Percentiles rank a stretch among this genome's conserved stretches.
Evolutionary conservation across 2,329 filamentous ascomycete genomes (phyloP).

Genomic region (Aotearoamyces nothofagi): DNA sequence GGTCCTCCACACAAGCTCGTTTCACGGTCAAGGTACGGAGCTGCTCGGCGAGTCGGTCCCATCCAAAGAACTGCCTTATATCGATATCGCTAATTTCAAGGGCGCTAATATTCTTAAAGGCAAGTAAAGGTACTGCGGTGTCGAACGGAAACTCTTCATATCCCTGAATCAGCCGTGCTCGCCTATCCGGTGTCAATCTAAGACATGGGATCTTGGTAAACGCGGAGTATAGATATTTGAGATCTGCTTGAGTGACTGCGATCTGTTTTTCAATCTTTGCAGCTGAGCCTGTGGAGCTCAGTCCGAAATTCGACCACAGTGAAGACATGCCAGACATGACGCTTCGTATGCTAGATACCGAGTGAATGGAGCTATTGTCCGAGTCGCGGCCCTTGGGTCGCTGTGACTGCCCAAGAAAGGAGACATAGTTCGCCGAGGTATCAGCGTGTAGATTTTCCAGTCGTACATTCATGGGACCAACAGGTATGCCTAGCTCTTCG

Average conservation of each 20-base stretch:
- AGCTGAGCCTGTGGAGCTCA: slow-evolving; percentile 63
- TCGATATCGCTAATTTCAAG: slow-evolving; percentile 92
- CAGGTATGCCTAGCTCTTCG: slow-evolving; percentile 77
- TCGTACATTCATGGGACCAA: slow-evolving; percentile 92
- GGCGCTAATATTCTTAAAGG: slow-evolving; percentile 92
- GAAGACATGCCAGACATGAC: slow-evolving; percentile 96
- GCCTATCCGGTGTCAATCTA: slow-evolving; percentile 80
- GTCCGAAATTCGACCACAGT: slow-evolving; percentile 77
- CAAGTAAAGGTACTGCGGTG: slow-evolving; percentile 87
- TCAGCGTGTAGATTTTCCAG: slow-evolving; percentile 89
- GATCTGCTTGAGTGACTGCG: slow-evolving; percentile 66
- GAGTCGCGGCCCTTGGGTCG: slow-evolving; percentile 64
- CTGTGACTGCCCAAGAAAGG: slow-evolving; percentile 76
- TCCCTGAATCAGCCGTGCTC: slow-evolving; percentile 74
- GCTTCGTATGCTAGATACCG: slow-evolving; percentile 90
- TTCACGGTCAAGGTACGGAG: slow-evolving; percentile 79
- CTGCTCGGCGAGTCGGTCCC: slow-evolving; percentile 88
- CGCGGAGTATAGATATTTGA: slow-evolving; percentile 93
- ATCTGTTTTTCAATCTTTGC: slow-evolving; percentile 85
- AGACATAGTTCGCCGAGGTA: slow-evolving; percentile 83
- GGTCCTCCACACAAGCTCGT: slow-evolving; percentile 76
- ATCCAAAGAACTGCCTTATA: slow-evolving; percentile 92
- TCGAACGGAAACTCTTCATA: slow-evolving; percentile 98
- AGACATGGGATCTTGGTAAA: slow-evolving; percentile 97
- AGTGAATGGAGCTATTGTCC: slow-evolving; percentile 84